Evolutionary conservation across 495 filamentous ascomycete genomes (phyloP), one percentile per base, ranked within the genome.

Genomic region (Stereocaulon alpinum): DNA sequence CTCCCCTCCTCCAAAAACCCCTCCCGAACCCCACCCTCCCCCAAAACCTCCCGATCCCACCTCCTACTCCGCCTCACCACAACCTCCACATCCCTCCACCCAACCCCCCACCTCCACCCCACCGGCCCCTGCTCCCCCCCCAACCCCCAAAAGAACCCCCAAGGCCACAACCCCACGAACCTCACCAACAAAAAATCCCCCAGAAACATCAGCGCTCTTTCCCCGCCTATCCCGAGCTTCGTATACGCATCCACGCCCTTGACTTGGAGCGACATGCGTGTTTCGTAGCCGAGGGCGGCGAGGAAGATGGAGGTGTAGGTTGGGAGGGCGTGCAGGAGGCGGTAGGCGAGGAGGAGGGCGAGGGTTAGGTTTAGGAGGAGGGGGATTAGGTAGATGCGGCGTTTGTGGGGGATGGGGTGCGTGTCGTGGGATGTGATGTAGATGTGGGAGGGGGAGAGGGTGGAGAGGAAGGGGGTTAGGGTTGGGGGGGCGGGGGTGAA

Each of bases 391-490:
- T 92, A 95, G 68, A 89, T 81, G 63, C 86, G 84, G 60, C 77
- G 77, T 72, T 94, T 95, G 75, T 86, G 80, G 32, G 75, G 73
- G 27, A 62, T 63, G 0, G 79, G 80, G 44, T 83, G 80, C 41
- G 65, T 73, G 76, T 95, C 89, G 73, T 92, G 74, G 74, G 91
- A 87, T 29, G 82, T 75, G 62, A 95, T 80, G 77, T 95, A 93
- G 68, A 92, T 76, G 68, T 87, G 80, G 24, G 76, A 65, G 29
- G 74, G 71, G 62, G 80, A 75, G 62, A 92, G 80, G 22, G 74
- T 79, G 41, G 75, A 61, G 67, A 84, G 74, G 70, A 92, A 81
- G 20, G 84, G 79, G 15, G 75, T 56, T 42, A 91, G 78, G 22
- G 71, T 67, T 24, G 76, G 56, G 4, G 87, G 81, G 0, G 82